Conservation (phyloP, 345 rosid genomes). For the Brassica carinata region DNA sequence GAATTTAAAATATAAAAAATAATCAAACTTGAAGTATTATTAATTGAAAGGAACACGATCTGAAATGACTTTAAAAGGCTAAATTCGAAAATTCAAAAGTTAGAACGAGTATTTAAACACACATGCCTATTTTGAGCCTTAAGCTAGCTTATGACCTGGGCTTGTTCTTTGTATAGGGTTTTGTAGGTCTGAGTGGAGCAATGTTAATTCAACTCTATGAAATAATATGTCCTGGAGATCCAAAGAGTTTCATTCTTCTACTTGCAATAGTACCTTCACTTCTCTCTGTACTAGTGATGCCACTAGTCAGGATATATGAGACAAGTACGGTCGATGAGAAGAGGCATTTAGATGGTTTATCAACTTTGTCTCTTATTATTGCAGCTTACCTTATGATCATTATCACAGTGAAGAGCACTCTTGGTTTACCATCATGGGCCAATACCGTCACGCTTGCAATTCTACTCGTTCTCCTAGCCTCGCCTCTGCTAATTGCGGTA, state of each 20-base stretch:
- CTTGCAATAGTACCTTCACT: constrained; percentile 68
- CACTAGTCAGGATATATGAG: constrained; percentile 55
- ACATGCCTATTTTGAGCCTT: too few relatives aligned
- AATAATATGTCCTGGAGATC: constrained; percentile 55
- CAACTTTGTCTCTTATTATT: constrained; percentile 53
- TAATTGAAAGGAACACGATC: too few relatives aligned
- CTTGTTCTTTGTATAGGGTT: constrained; percentile 54
- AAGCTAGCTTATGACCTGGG: neutral
- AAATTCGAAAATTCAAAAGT: too few relatives aligned
- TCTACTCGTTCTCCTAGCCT: constrained; percentile 55
- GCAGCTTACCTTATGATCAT: constrained; percentile 69
- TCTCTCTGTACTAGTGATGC: constrained; percentile 61
- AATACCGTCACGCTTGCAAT: constrained; percentile 45
- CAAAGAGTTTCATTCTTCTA: constrained; percentile 62
- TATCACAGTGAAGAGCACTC: constrained; percentile 53
- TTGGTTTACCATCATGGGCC: constrained; percentile 51
- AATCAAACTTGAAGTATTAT: too few relatives aligned
- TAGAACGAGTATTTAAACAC: too few relatives aligned
- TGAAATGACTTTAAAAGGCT: too few relatives aligned
- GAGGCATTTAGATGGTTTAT: constrained; percentile 73
- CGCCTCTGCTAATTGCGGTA: constrained; percentile 56
- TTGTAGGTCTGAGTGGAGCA: constrained; percentile 88
- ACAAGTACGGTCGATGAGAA: constrained; percentile 55
- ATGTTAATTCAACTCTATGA: constrained; percentile 66
- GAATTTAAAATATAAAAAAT: too few relatives aligned